Percentiles rank a stretch among this genome's conserved stretches.
Conservation (phyloP, 345 rosid species). For the Kandelia obovata region DNA sequence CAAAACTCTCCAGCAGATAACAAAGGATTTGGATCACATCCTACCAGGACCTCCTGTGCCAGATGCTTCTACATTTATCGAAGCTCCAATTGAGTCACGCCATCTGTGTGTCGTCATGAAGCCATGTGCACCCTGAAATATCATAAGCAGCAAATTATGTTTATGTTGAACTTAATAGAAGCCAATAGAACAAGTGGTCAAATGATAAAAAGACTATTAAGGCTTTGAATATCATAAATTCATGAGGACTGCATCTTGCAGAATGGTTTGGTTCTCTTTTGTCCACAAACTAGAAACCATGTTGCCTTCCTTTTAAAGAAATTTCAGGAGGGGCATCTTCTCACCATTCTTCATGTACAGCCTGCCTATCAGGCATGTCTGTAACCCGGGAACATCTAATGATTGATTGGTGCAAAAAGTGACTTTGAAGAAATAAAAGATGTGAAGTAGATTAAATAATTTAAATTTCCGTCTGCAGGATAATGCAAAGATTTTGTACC, state of each 20-base stretch:
- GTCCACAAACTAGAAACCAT: neutral
- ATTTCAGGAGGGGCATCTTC: no score
- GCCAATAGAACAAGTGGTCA: conserved; percentile 9
- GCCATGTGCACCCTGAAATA: conserved; percentile 89
- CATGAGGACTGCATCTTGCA: conserved; percentile 1
- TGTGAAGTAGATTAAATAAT: neutral
- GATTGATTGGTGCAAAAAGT: neutral
- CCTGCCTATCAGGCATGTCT: no score
- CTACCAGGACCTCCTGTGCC: conserved; percentile 93
- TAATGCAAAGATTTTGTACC: conserved; percentile 35
- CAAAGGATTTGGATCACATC: conserved; percentile 8
- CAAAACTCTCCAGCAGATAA: conserved; percentile 1
- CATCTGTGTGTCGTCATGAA: conserved; percentile 82
- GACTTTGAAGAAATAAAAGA: neutral
- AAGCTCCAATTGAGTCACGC: conserved; percentile 85
- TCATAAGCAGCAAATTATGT: conserved; percentile 17
- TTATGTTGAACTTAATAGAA: conserved; percentile 15
- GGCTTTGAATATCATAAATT: conserved; percentile 6
- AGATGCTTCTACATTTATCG: conserved; percentile 92
- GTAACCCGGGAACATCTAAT: neutral
- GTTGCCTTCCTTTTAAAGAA: neutral
- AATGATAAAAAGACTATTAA: conserved; percentile 13
- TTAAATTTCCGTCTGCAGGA: neutral
- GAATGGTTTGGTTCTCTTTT: neutral
- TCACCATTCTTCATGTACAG: no score